Evolutionary conservation across 805 yeast species (phyloP), one percentile per base, ranked within the genome.

Genomic region (Saccharomyces mikatae): DNA sequence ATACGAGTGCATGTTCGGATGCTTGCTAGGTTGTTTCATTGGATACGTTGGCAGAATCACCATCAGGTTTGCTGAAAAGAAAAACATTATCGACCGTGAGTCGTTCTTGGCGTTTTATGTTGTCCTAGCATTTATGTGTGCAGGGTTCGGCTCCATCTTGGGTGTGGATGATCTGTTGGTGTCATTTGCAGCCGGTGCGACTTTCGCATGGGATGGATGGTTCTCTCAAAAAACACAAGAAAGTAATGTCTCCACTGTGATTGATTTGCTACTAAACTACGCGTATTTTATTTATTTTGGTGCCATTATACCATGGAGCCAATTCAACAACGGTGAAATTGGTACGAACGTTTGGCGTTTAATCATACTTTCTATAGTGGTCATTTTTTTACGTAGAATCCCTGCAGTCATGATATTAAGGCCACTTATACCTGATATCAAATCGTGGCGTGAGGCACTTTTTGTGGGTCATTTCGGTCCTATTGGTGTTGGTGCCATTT

Each of bases 401-500:
- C 97, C 97, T 0, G 91, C 89, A 0, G 87, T 90, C 47, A 63
- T 90, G 50, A 77, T 81, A 0, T 71, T 87, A 50, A 87, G 87
- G 63, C 90, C 92, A 0, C 67, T 89, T 26, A 85, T 89, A 1
- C 96, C 97, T 0, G 97, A 90, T 66, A 80, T 90, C 44, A 84
- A 89, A 62, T 80, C 89, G 10, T 90, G 97, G 96, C 81, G 96
- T 68, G 97, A 90, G 69, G 97, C 97, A 0, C 67, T 90, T 2
- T 91, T 91, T 69, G 89, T 95, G 68, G 97, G 97, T 22, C 96
- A 90, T 72, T 90, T 91, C 70, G 97, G 97, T 17, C 97, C 97
- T 1, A 88, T 91, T 65, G 97, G 97, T 49, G 97, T 90, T 24
- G 96, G 97, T 55, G 96, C 96, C 1, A 76, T 90, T 6, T 89